Evolutionary conservation across 805 yeast species (phyloP), one percentile per base, ranked within the genome.

Genomic region (Hanseniaspora vineae): DNA sequence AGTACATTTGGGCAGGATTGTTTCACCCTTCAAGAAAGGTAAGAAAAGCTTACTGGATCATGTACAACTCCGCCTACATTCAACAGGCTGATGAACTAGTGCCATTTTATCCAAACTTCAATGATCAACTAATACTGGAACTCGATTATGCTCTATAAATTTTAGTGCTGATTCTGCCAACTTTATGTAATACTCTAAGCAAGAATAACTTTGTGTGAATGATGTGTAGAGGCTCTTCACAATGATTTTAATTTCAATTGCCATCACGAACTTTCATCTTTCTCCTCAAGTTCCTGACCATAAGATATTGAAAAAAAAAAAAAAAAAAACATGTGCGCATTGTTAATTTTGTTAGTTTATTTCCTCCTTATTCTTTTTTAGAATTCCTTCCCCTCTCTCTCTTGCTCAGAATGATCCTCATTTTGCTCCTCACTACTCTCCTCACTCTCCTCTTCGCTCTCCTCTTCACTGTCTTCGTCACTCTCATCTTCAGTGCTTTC

Each of bases 11-110:
- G 82, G 79, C 81, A 0, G 99, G 99, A 0, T 66, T 92, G 17
- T 92, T 88, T 61, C 97, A 92, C 56, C 95, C 97, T 1, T 96
- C 97, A 0, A 70, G 82, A 49, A 84, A 81, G 57, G 97, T 92
- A 0, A 71, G 98, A 51, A 66, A 65, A 3, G 80, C 92, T 0
- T 92, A 82, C 62, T 92, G 97, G 97, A 80, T 74, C 52, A 61
- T 88, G 13, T 89, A 78, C 68, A 89, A 90, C 56, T 66, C 67
- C 39, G 77, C 88, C 29, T 89, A 89, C 58, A 76, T 84, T 13
- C 87, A 81, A 5, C 57, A 46, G 6, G 54, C 78, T n/a, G 73
- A 68, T 33, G 37, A 33, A n/a, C 12, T 33, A 10, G 37, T 23
- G 29, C 29, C 29, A 8, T 23, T 23, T 23, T 23, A 23, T 8